Base-by-base conservation (phyloP, 2,329 filamentous ascomycete species). In the Zopfia rhizophila region DNA sequence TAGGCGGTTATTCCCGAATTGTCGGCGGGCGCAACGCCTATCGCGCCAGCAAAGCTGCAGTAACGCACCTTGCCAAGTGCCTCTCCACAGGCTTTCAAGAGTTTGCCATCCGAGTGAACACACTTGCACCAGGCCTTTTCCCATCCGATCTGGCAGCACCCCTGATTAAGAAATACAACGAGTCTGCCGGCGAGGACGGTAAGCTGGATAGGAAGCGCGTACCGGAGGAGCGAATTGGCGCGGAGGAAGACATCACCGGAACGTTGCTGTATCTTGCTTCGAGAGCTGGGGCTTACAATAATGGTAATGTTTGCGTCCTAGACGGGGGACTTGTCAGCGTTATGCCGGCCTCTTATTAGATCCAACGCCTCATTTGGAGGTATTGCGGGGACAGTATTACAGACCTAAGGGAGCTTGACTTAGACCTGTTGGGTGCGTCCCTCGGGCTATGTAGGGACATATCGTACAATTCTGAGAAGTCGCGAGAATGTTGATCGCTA, bases 221-320 rank as follows among this genome's bases (percentile, higher is more conserved):
- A n/a, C 86, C 86, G 0, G 70, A 84, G n/a, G 79, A 79, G 28
- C 75, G 86, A 32, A 76, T 81, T 49, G 86, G 86, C 1, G 77
- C 80, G 28, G 78, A 84, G 46, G 72, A 83, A 55, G 86, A 88
- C 59, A 83, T 90, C 75, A 82, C 79, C 1, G 85, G 86, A 1
- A 75, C 82, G 35, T 78, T 89, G 17, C 65, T 90, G 38, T 89
- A 85, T 73, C 74, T 90, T 62, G 82, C 82, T 3, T 84, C 82
- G 36, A 73, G 80, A 51, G 85, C 85, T 3, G 87, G 87, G 1
- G 82, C 81, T 3, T 89, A 87, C 65, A 74, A 82, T 56, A 89
- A 88, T 65, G 87, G 86, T 2, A 80, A 79, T 48, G 77, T 85
- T n/a, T 28, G 59, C 5, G 27, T 56, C 4, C 48, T 43, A 7